Evolutionary conservation across 768 basidiomycete genomes (phyloP), one percentile per base, ranked within the genome.

Genomic region (Kwoniella dejecticola): DNA sequence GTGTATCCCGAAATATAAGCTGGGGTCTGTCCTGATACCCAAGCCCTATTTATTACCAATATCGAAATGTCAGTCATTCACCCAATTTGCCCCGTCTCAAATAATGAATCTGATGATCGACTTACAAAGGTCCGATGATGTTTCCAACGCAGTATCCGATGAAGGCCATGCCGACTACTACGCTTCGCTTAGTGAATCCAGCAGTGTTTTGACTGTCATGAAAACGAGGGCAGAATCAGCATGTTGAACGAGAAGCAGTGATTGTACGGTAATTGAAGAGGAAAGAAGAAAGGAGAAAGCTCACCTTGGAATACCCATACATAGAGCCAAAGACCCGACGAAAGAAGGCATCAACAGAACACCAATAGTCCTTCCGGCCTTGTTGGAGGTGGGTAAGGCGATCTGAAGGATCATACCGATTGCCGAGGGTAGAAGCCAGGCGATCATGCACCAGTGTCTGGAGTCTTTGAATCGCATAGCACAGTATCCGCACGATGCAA

Each of bases 381-480:
- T 53, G 52, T 53, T 53, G 3, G 52, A 53, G 1, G 52, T 23
- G 2, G 52, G 52, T 3, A 53, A 17, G 6, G 52, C 41, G 36
- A 53, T 53, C 13, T 53, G 52, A 17, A 53, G 52, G 52, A 53
- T 53, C 52, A 53, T 53, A 24, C 52, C 52, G 36, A 53, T 53
- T 8, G 52, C 52, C 13, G 52, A 53, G 26, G 52, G 52, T 11
- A 53, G 33, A 8, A 53, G 27, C 33, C 38, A 53, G 21, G 36
- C 15, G 26, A 53, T 41, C 52, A 53, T 53, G 19, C 33, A 38
- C 36, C 36, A 53, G 13, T 53, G 52, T 53, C 52, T 36, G 36
- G 52, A 17, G 27, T 53, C 41, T 15, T 53, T 53, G 52, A 53
- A 40, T 53, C 52, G 52, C 38, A 53, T 53, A 5, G 52, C 52